Conservation (phyloP, 2,329 filamentous ascomycete genomes). For the Didymella pinodella region DNA sequence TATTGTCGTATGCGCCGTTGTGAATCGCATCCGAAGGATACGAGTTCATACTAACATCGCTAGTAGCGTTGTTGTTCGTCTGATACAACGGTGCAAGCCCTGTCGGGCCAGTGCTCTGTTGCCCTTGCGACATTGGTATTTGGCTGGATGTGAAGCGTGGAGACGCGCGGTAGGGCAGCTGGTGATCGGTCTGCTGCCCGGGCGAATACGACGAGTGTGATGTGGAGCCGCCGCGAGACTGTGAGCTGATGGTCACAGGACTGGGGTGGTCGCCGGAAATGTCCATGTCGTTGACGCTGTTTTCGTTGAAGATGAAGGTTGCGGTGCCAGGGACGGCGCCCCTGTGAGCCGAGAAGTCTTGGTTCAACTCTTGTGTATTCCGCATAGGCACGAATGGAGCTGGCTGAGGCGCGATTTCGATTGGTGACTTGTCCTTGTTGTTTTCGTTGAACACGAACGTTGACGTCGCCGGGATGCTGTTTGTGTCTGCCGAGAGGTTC, state of each 20-base stretch:
- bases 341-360: slow-evolving; percentile 9
- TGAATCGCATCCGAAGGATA: slow-evolving; percentile 17
- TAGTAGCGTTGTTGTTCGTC: neutral
- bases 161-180: slow-evolving; percentile 42
- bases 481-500: slow-evolving; percentile 7
- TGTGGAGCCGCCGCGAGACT: slow-evolving; percentile 43
- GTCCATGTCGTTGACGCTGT: slow-evolving; percentile 46
- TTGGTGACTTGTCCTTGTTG: slow-evolving; percentile 30
- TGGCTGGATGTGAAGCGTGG: slow-evolving; percentile 28
- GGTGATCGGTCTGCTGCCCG: slow-evolving; percentile 34
- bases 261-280: slow-evolving; percentile 45
- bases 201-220: slow-evolving; percentile 50
- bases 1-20: slow-evolving; percentile 28
- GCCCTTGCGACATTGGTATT: slow-evolving; percentile 2
- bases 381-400: slow-evolving; percentile 20
- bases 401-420: slow-evolving; percentile 37
- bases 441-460: slow-evolving; percentile 30
- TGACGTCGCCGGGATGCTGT: slow-evolving; percentile 3
- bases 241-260: slow-evolving; percentile 46
- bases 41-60: slow-evolving; percentile 19
- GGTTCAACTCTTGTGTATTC: slow-evolving; percentile 14
- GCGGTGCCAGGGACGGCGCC: slow-evolving; percentile 7
- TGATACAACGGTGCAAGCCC: slow-evolving; percentile 1
- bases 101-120: neutral
- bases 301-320: slow-evolving; percentile 29